Evolutionary conservation across 331 rosid genomes (phyloP).

Genomic region (Malus hybrid): DNA sequence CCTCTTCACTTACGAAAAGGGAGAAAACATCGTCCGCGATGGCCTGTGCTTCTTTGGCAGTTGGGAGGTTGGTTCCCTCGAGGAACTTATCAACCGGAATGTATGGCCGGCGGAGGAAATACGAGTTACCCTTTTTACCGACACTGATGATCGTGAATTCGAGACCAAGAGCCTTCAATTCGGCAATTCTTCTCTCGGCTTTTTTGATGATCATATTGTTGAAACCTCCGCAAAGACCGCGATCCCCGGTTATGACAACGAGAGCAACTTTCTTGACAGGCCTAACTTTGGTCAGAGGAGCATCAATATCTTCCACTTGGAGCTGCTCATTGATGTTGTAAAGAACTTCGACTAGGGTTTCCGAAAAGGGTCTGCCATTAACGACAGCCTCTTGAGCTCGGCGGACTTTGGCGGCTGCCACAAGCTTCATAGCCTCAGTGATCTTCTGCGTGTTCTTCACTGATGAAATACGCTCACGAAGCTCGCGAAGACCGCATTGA

Average conservation of each 20-base stretch:
- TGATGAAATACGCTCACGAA: constrained; percentile 57
- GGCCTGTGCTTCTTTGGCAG: constrained; percentile 88
- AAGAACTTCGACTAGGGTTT: constrained; percentile 81
- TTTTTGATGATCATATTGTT: constrained; percentile 54
- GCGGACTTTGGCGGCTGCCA: constrained; percentile 90
- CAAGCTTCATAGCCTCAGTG: constrained; percentile 94
- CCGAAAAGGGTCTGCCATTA: constrained; percentile 79
- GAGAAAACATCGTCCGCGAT: constrained; percentile 86
- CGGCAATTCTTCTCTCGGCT: constrained; percentile 57
- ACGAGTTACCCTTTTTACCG: constrained; percentile 76
- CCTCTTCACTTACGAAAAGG: constrained; percentile 73
- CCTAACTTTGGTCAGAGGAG: constrained; percentile 57
- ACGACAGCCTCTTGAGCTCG: constrained; percentile 93
- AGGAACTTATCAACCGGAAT: constrained; percentile 69
- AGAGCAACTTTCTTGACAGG: constrained; percentile 76
- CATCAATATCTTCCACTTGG: constrained; percentile 61
- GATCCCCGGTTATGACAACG: constrained; percentile 76
- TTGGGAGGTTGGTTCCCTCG: constrained; percentile 55
- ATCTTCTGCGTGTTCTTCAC: constrained; percentile 86
- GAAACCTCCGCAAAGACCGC: constrained; percentile 82
- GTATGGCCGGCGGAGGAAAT: constrained; percentile 64
- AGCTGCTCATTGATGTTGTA: constrained; percentile 91
- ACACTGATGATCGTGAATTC: constrained; percentile 57
- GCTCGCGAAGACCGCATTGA: constrained; percentile 71
- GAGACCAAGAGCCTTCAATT: constrained; percentile 58